Evolutionary conservation across 1,139 yeast genomes (phyloP).

Genomic region (Yamadazyma atlantica): DNA sequence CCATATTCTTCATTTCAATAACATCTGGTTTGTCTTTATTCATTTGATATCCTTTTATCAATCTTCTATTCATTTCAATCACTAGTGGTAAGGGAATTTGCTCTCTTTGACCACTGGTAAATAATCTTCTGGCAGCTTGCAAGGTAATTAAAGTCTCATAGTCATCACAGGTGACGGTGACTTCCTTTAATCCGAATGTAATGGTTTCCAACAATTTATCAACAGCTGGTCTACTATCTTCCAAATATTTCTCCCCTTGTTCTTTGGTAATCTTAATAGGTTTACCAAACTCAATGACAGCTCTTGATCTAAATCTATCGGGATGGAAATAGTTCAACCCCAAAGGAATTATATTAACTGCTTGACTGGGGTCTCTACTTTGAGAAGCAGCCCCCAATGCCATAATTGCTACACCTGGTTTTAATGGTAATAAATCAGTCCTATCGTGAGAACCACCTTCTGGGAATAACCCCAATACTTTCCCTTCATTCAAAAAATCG

Average conservation of each 20-base stretch:
- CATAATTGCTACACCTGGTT: conserved; percentile 98
- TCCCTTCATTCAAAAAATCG: conserved; percentile 54
- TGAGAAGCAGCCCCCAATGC: conserved; percentile 81
- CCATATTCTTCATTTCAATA: conserved; percentile 31
- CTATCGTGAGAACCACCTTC: conserved; percentile 91
- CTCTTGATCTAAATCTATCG: conserved; percentile 90
- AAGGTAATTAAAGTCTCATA: conserved; percentile 89
- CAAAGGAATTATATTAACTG: conserved; percentile 87
- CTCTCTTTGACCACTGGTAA: conserved; percentile 34
- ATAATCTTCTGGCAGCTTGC: conserved; percentile 71
- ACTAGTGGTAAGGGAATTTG: conserved; percentile 43
- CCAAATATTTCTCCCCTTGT: conserved; percentile 62
- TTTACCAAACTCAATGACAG: conserved; percentile 90
- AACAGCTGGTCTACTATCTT: conserved; percentile 66
- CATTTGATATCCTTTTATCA: conserved; percentile 40
- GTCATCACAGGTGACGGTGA: conserved; percentile 89
- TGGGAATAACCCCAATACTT: conserved; percentile 69
- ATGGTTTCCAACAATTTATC: conserved; percentile 67
- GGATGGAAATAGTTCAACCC: conserved; percentile 98
- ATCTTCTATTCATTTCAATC: conserved; percentile 45
- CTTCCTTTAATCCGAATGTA: conserved; percentile 77
- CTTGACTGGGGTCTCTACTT: conserved; percentile 66
- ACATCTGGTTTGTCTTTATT: conserved; percentile 37
- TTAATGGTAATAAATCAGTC: conserved; percentile 83
- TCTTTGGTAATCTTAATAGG: conserved; percentile 73